Conservation (phyloP, 306 rosid genomes). For the Vachellia collinsii region DNA sequence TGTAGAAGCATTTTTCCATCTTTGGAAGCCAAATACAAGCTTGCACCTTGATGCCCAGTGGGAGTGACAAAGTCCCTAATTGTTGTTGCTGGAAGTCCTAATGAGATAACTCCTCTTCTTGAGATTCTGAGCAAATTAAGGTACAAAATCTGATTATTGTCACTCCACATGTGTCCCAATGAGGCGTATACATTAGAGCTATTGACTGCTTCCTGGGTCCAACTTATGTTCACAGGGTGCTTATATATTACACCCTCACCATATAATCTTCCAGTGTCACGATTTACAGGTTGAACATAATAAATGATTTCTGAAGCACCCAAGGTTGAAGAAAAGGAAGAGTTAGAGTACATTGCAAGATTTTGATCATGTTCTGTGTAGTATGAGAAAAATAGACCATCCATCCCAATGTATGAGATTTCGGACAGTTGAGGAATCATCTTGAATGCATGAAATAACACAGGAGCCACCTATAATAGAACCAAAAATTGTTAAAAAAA, state of each 20-base stretch:
- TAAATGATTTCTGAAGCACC: constrained; percentile 32
- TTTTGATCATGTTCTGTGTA: too few species aligned
- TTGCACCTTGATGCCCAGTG: constrained; percentile 34
- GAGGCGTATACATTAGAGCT: constrained; percentile 42
- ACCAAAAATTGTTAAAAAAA: not conserved
- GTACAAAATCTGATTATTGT: constrained; percentile 35
- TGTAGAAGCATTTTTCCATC: constrained; percentile 49
- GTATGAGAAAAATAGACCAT: too few species aligned
- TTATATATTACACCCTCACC: constrained; percentile 43
- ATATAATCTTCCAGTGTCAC: constrained; percentile 45
- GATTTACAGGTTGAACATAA: constrained; percentile 43
- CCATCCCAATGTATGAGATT: too few species aligned
- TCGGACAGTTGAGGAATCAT: too few species aligned
- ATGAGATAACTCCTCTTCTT: constrained; percentile 42
- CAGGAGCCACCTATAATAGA: constrained; percentile 54
- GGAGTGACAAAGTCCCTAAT: constrained; percentile 36
- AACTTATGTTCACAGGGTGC: constrained; percentile 27
- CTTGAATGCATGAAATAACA: constrained; percentile 54
- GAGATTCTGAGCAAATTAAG: constrained; percentile 46
- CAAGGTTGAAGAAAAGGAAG: too few species aligned
- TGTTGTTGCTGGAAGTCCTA: constrained; percentile 43
- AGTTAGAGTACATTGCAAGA: too few species aligned
- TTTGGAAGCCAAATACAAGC: constrained; percentile 44
- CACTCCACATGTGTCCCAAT: constrained; percentile 46
- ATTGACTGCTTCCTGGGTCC: constrained; percentile 41